Evolutionary conservation across 768 basidiomycete genomes (phyloP), one percentile per base, ranked within the genome.

Genomic region (Mycena vitilis): DNA sequence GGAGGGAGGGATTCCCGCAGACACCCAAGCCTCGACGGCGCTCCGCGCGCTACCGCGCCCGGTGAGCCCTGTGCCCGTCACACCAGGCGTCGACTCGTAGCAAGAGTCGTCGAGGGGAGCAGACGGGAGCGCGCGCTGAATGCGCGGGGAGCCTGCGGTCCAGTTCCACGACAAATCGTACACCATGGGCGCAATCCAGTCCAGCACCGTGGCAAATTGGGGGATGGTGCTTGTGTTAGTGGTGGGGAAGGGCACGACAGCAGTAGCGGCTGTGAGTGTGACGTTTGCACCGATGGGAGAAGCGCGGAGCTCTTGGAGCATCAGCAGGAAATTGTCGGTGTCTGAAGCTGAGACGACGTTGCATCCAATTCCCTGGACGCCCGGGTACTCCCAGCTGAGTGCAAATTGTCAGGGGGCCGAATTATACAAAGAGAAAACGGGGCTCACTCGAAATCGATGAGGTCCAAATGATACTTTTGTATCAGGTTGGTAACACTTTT

Each of bases 341-440:
- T 98, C 96, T 23, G 77, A 78, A 0, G 80, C 38, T n/a, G 81
- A 85, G 65, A 92, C 81, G 7, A 77, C 76, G 76, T 98, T 97
- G 71, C 92, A 93, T 2, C 88, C 88, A 8, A 91, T 85, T 25
- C 95, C 95, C 69, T 85, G 84, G 9, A 80, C 76, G 63, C 82
- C 86, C 1, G 95, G 95, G 76, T 93, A 96, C 81, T 97, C 95
- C 95, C 95, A 96, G 75, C 94, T 95, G 47, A 16, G 61, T 18
- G n/a, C 30, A 16, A 22, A 23, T 30, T 25, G 10, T 23, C 20
- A 48, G 38, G 61, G 20, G 45, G 30, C 23, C 10, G 23, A 45
- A 44, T 20, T 23, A n/a, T 6, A 16, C n/a, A 36, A 53, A 53
- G 36, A 52, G 13, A 38, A 40, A 18, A 49, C 20, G 65, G 16